Base-by-base conservation (phyloP, 1,139 yeast species). In the Trichomonascaceae sp. region DNA sequence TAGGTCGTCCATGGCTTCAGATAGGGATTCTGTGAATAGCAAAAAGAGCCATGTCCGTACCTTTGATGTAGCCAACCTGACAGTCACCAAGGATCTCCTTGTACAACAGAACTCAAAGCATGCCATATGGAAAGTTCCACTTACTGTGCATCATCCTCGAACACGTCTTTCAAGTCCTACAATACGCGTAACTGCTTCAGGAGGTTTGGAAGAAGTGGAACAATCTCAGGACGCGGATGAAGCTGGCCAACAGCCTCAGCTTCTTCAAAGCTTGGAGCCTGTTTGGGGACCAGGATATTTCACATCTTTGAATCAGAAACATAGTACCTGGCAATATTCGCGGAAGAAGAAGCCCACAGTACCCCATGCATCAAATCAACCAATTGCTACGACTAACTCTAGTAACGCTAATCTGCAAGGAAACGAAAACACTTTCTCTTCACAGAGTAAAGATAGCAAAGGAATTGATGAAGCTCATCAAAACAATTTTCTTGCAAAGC, bases 131-230 rank as follows among this genome's bases (percentile, higher is more conserved):
- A 53, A 55, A 43, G 48, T 63, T 2, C 49, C 54, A 9, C 55
- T 64, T 2, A 63, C 63, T 9, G 57, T 66, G 7, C 62, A 61
- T 17, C 68, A 66, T 49, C 68, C 69, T 1, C 54, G 68, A 19
- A 60, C 63, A 20, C 55, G 69, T 24, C 59, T 66, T 30, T 52
- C 55, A 13, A 57, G 55, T 30, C 67, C 69, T 5, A 53, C 54
- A 13, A 55, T 61, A 6, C 54, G 56, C 8, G 49, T 62, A n/a
- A 61, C 60, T 22, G 60, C 61, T 13, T 57, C 56, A 13, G 59
- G 55, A 8, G 57, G 55, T 24, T 22, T 60, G 13, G 53, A 44
- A 15, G 32, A 32, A 24, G 15, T 3, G 27, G 38, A 36, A 13
- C 13, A 19, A 27, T 13, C 19, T 19, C 46, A 41, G 10, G 46